Percentiles rank a stretch among this genome's conserved stretches.
Evolutionary conservation across 768 basidiomycete species (phyloP).

Genomic region (Phylloporus sp.): DNA sequence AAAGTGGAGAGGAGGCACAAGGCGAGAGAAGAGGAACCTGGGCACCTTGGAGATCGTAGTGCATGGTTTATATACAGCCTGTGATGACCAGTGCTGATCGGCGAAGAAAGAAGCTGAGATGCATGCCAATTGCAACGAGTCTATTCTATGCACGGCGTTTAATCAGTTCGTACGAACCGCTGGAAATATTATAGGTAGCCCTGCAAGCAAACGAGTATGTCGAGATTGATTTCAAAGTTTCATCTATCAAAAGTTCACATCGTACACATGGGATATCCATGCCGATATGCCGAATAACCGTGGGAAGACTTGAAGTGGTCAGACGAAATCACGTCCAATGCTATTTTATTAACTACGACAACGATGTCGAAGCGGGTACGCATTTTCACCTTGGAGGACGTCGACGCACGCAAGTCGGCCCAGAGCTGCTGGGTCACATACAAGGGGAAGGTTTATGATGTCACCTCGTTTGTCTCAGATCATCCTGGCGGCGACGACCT

Average conservation of each 20-base stretch:
- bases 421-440: constrained; percentile 79
- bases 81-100: too few relatives aligned
- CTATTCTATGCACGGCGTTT: too few relatives aligned
- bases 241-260: too few relatives aligned
- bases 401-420: constrained; percentile 53
- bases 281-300: constrained; percentile 11
- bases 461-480: constrained; percentile 77
- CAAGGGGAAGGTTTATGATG: constrained; percentile 83
- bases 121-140: too few relatives aligned
- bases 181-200: too few relatives aligned
- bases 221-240: too few relatives aligned
- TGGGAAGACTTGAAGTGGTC: constrained; percentile 12
- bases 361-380: constrained; percentile 50
- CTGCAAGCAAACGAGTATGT: too few relatives aligned
- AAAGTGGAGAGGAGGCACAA: constrained; percentile 25
- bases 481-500: constrained; percentile 96
- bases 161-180: too few relatives aligned
- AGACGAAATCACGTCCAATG: neutral
- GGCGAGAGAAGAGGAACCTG: constrained; percentile 31
- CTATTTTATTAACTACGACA: neutral
- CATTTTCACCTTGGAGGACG: constrained; percentile 73
- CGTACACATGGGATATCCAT: too few relatives aligned
- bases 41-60: constrained; percentile 43
- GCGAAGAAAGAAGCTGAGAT: too few relatives aligned
- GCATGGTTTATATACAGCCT: constrained; percentile 52